phyloP scores from a whole-genome alignment of 768 basidiomycete species.

The Rhodosporidiobolus odoratus region DNA sequence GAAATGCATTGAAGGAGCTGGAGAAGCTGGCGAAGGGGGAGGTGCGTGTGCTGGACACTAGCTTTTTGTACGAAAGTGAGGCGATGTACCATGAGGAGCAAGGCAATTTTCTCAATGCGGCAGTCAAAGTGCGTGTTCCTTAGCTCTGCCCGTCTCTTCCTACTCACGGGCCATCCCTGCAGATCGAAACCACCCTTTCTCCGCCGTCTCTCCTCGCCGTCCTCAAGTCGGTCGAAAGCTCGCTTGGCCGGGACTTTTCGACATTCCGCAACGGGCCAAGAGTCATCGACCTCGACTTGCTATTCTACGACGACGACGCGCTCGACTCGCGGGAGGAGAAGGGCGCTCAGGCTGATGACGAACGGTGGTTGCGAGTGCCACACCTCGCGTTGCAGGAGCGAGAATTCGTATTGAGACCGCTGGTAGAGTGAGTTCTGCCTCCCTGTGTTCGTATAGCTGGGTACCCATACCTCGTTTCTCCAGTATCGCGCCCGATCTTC shows the following conservation, averaged over 20 bases:
- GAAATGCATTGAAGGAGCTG: slow-evolving; percentile 65
- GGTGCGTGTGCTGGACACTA: slow-evolving; percentile 62
- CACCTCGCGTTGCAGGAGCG: slow-evolving; percentile 75
- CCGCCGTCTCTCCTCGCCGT: slow-evolving; percentile 59
- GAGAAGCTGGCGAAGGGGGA: slow-evolving; percentile 51
- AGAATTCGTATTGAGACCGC: slow-evolving; percentile 84
- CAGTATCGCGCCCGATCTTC: slow-evolving; percentile 73
- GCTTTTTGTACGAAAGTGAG: slow-evolving; percentile 84
- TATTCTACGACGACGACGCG: slow-evolving; percentile 63
- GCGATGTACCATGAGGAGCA: slow-evolving; percentile 97
- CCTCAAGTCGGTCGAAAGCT: slow-evolving; percentile 66
- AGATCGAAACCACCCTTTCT: slow-evolving; percentile 71
- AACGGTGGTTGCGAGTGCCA: slow-evolving; percentile 71
- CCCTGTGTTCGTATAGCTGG: not conserved
- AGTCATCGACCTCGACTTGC: slow-evolving; percentile 79
- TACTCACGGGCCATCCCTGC: not conserved
- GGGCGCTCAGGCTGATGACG: slow-evolving; percentile 47
- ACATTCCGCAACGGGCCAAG: slow-evolving; percentile 80
- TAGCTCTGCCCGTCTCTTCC: not conserved
- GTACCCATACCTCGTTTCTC: not conserved
- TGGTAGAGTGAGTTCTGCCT: slow-evolving; percentile 65
- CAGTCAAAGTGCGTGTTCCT: slow-evolving; percentile 67
- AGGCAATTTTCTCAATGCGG: slow-evolving; percentile 79
- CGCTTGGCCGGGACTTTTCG: slow-evolving; percentile 66
- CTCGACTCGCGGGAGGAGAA: slow-evolving; percentile 57